Percentiles rank a stretch among this genome's conserved stretches.
These are phyloP conservation scores for Penicillium sp. DNA, from an alignment of 2,329 filamentous ascomycete species.

Conservation along the genomic window DNA sequence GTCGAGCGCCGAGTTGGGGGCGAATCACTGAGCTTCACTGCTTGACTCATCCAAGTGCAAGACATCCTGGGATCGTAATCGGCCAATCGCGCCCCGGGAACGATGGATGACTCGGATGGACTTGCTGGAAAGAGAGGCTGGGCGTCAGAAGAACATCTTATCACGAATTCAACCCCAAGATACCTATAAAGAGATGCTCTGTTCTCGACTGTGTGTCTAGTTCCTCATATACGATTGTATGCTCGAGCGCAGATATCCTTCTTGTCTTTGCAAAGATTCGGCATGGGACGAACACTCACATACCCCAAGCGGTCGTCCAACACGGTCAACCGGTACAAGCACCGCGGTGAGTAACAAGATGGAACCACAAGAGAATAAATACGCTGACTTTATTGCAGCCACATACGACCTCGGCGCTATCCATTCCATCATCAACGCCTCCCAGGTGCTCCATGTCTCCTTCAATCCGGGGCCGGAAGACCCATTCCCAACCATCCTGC, in stretches of 20 bases:
- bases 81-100: too few species aligned
- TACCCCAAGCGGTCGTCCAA: slow-evolving; percentile 65
- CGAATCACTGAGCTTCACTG: too few species aligned
- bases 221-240: not conserved
- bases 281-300: slow-evolving; percentile 44
- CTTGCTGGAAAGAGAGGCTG: too few species aligned
- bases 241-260: not conserved
- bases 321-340: slow-evolving; percentile 65
- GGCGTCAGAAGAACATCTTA: too few species aligned
- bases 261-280: slow-evolving; percentile 2
- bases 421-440: slow-evolving; percentile 70
- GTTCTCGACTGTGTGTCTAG: not conserved
- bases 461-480: slow-evolving; percentile 62
- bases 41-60: too few species aligned
- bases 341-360: slow-evolving; percentile 53
- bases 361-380: not conserved
- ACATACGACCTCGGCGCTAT: slow-evolving; percentile 71
- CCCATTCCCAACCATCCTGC: slow-evolving; percentile 72
- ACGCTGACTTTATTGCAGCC: slow-evolving; percentile 45
- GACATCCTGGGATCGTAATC: too few species aligned
- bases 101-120: too few species aligned
- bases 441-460: slow-evolving; percentile 74
- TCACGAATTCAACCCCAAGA: too few species aligned
- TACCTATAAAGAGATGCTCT: too few species aligned
- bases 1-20: too few species aligned